Evolutionary conservation across 2,329 filamentous ascomycete species (phyloP).

Genomic region (Cordyceps farinosa): DNA sequence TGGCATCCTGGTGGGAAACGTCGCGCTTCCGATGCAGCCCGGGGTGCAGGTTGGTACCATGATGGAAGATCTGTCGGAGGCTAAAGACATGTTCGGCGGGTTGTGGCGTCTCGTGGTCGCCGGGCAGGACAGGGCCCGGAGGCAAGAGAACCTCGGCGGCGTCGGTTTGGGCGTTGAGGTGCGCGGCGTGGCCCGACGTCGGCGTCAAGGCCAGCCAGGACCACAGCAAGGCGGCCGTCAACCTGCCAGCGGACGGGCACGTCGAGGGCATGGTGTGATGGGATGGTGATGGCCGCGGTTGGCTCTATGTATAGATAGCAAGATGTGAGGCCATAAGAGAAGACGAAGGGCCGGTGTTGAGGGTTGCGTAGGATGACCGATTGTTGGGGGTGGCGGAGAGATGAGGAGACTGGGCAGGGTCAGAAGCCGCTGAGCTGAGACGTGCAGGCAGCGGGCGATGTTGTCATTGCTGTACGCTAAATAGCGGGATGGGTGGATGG

Average conservation of each 20-base stretch:
- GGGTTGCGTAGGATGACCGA: neutral
- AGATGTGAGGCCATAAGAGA: neutral
- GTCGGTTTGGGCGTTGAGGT: conserved; percentile 28
- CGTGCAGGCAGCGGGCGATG: conserved; percentile 19
- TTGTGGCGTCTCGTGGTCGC: conserved; percentile 40
- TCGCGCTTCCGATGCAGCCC: conserved; percentile 74
- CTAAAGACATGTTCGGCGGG: conserved; percentile 59
- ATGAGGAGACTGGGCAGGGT: conserved; percentile 11
- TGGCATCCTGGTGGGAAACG: conserved; percentile 51
- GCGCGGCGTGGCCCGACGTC: conserved; percentile 27
- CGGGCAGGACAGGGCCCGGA: conserved; percentile 37
- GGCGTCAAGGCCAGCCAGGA: conserved; percentile 62
- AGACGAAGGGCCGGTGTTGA: neutral
- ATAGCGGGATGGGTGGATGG: neutral
- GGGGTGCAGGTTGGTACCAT: conserved; percentile 78
- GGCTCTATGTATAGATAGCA: neutral
- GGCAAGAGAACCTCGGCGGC: conserved; percentile 42
- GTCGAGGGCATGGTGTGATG: conserved; percentile 6
- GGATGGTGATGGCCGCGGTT: neutral
- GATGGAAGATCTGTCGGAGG: conserved; percentile 88
- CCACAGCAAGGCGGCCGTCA: conserved; percentile 61
- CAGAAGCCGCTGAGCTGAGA: neutral
- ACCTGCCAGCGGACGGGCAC: conserved; percentile 59
- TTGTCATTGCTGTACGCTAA: conserved; percentile 20
- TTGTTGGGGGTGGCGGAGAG: conserved; percentile 13